Percentiles rank a stretch among this genome's conserved stretches.
Evolutionary conservation across 2,329 filamentous ascomycete genomes (phyloP).

Genomic region (Proliferodiscus dingleyae): DNA sequence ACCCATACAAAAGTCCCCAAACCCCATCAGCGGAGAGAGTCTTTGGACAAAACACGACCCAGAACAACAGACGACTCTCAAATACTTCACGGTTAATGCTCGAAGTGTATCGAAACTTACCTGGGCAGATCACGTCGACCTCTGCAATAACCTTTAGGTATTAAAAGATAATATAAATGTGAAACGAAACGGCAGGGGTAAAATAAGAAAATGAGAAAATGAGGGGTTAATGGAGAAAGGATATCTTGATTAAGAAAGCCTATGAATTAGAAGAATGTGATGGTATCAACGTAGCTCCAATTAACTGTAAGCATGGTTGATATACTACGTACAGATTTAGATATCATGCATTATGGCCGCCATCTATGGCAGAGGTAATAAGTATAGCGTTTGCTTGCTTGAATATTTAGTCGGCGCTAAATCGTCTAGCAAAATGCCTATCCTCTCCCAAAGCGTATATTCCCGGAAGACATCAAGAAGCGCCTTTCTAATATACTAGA

Average conservation of each 20-base stretch:
- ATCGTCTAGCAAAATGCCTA: neutral
- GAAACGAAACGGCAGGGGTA: neutral
- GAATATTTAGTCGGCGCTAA: neutral
- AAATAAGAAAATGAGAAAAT: neutral
- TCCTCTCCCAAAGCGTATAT: neutral
- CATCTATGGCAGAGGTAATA: neutral
- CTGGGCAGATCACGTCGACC: neutral
- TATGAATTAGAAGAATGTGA: neutral
- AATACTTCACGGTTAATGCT: neutral
- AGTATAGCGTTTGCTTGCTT: neutral
- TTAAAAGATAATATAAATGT: neutral
- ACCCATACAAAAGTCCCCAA: slow-evolving; percentile 2
- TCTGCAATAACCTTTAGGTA: neutral
- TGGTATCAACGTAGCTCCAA: neutral
- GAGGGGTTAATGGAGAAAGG: neutral
- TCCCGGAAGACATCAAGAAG: neutral
- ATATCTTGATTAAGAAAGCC: neutral
- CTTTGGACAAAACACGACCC: slow-evolving; percentile 3
- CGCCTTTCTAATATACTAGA: neutral
- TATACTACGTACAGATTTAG: neutral
- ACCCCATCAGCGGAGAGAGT: neutral
- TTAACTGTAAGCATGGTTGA: neutral
- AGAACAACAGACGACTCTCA: slow-evolving; percentile 2
- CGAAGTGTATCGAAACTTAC: neutral
- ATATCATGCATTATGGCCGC: neutral